A percentile compares a stretch with the other conserved stretches of the same genome.
Evolutionary conservation across 2,329 filamentous ascomycete genomes (phyloP).

Genomic region (Cladosporium sp.): DNA sequence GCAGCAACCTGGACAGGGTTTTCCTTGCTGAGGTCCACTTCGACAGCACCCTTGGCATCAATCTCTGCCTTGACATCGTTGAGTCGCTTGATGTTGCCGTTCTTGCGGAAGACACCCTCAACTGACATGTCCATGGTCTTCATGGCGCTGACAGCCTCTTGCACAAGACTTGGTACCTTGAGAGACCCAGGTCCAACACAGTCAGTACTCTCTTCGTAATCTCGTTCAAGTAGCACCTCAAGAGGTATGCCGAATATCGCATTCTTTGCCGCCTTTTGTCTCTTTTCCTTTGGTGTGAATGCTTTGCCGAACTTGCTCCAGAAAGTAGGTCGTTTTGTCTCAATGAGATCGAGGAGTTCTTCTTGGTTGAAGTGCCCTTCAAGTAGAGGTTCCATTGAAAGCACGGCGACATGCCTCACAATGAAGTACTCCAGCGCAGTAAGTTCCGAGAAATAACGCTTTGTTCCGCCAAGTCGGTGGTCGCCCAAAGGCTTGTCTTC

Average conservation of each 20-base stretch:
- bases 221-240: conserved; percentile 85
- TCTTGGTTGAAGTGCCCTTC: conserved; percentile 91
- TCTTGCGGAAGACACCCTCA: conserved; percentile 98
- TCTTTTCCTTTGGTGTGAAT: conserved; percentile 64
- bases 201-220: conserved; percentile 96
- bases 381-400: conserved; percentile 91
- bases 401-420: conserved; percentile 87
- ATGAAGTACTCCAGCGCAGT: conserved; percentile 97
- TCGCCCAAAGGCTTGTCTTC: conserved; percentile 38
- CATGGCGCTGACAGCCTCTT: conserved; percentile 92
- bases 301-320: conserved; percentile 98
- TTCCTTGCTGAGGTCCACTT: conserved; percentile 82
- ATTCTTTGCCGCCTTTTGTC: conserved; percentile 82
- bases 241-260: conserved; percentile 89
- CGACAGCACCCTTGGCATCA: conserved; percentile 80
- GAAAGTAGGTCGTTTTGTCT: conserved; percentile 89
- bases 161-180: conserved; percentile 89
- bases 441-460: conserved; percentile 93
- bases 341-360: conserved; percentile 87
- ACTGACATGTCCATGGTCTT: conserved; percentile 98
- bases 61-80: conserved; percentile 84
- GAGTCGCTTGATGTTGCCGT: conserved; percentile 94
- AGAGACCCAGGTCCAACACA: conserved; percentile 90
- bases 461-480: conserved; percentile 57
- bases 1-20: conserved; percentile 93